Evolutionary conservation across 2,329 filamentous ascomycete genomes (phyloP), one percentile per base, ranked within the genome.

Genomic region (Trichoderma cornu-damae): DNA sequence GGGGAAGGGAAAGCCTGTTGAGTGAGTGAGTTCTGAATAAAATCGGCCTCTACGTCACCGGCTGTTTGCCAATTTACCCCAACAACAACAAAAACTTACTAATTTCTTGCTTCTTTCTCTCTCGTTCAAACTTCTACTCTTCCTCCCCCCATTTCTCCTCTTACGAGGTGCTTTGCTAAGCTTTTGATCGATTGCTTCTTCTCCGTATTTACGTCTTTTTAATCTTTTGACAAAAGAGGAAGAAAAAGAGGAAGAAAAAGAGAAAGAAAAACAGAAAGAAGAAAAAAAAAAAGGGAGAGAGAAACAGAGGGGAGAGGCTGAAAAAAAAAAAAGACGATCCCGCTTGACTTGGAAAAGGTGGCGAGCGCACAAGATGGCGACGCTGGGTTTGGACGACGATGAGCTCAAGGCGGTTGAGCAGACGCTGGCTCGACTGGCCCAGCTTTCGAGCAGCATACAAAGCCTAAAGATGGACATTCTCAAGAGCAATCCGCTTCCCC

Each of bases 381-480:
- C 72, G 22, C 73, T 84, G n/a, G 76, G 77, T 30, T 70, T 84
- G 28, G 76, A 75, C 32, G 75, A 77, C 26, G 83, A 85, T 18
- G 83, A 87, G 70, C 74, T 85, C 63, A 88, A 86, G 72, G 78
- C 82, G 38, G 79, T 92, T 24, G 88, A 92, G 66, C 81, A 87
- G 70, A 84, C 85, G 26, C 82, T 88, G 38, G 82, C 85, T 65
- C 81, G 86, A 26, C 78, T 91, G 20, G 78, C 79, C 44, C 85
- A 89, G 67, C 79, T 92, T 22, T 83, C 84, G 3, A 85, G 81
- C 69, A 89, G 82, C 64, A 81, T 92, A 18, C 78, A 75, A 58
- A 87, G 85, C 38, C 74, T 91, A 20, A 81, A 82, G 63, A 73
- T 76, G 62, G 81, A 84, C 64, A 75, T 90, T 37, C 70, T 82